These are phyloP conservation scores for Tardiomyces digboiensis DNA, from an alignment of 1,139 yeast genomes.

Conservation along the genomic window DNA sequence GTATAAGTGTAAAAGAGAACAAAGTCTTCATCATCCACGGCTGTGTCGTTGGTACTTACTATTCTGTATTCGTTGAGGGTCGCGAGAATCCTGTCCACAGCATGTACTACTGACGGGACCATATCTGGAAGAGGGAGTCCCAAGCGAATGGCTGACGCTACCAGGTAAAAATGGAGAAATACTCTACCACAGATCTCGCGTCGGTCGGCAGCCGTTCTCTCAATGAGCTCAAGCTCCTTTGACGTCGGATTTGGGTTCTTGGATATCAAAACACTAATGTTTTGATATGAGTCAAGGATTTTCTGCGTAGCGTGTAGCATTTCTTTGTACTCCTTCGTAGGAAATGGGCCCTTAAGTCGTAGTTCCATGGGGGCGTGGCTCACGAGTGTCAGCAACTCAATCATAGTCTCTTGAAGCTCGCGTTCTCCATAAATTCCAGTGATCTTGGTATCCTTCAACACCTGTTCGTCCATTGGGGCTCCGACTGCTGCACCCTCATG, in stretches of 20 bases:
- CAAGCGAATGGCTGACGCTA: constrained; percentile 65
- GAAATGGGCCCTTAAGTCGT: constrained; percentile 67
- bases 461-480: neutral
- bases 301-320: constrained; percentile 50
- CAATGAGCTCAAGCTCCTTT: constrained; percentile 48
- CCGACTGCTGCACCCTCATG: neutral
- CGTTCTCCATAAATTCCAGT: constrained; percentile 25
- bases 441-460: constrained; percentile 5
- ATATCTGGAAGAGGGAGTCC: constrained; percentile 72
- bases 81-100: constrained; percentile 57
- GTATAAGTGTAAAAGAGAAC: constrained; percentile 67
- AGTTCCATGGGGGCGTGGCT: constrained; percentile 72
- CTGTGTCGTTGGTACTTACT: neutral
- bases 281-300: constrained; percentile 67
- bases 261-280: constrained; percentile 56
- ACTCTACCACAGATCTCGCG: constrained; percentile 62
- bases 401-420: constrained; percentile 40
- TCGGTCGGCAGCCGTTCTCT: constrained; percentile 48
- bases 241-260: constrained; percentile 47
- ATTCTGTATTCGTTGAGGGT: constrained; percentile 37
- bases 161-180: constrained; percentile 65
- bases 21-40: constrained; percentile 48
- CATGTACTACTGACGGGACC: constrained; percentile 71
- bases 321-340: constrained; percentile 40
- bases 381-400: constrained; percentile 50